phyloP scores from a whole-genome alignment of 345 rosid species.

The Schrenkiella parvula region DNA sequence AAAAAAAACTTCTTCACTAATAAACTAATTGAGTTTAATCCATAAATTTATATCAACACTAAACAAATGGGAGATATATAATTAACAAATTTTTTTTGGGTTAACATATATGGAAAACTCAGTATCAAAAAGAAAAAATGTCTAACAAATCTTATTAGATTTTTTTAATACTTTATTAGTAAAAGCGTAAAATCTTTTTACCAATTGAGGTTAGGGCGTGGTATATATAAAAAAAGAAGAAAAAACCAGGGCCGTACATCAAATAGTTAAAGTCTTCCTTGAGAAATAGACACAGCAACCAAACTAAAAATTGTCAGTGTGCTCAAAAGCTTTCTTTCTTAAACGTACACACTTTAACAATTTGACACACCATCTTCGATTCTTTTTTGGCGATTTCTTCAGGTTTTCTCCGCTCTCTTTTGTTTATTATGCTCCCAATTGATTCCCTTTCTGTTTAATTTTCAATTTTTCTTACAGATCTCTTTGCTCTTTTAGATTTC shows the following conservation, averaged over 20 bases:
- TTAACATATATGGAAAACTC: too few species aligned
- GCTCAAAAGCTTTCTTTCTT: conserved; percentile 7
- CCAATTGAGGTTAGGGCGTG: background rate
- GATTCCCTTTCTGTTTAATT: background rate
- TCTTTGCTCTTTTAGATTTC: conserved; percentile 5
- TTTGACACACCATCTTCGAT: background rate
- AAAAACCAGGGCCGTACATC: background rate
- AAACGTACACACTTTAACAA: conserved; percentile 9
- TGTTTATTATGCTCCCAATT: background rate
- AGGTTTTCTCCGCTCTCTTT: conserved; percentile 21
- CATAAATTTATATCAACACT: too few species aligned
- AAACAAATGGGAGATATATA: too few species aligned
- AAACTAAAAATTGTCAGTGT: background rate
- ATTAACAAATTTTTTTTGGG: background rate
- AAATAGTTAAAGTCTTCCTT: background rate
- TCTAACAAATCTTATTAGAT: too few species aligned
- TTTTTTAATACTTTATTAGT: too few species aligned
- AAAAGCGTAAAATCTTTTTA: background rate
- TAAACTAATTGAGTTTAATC: too few species aligned
- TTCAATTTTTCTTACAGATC: conserved; percentile 13
- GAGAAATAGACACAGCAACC: conserved; percentile 10
- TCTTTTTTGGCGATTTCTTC: background rate
- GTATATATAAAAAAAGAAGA: background rate
- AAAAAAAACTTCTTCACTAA: too few species aligned
- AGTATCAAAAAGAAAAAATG: too few species aligned